Evolutionary conservation across 1,284 basidiomycete species (phyloP).

Genomic region (Microbotryum lychnidis-dioicae): DNA sequence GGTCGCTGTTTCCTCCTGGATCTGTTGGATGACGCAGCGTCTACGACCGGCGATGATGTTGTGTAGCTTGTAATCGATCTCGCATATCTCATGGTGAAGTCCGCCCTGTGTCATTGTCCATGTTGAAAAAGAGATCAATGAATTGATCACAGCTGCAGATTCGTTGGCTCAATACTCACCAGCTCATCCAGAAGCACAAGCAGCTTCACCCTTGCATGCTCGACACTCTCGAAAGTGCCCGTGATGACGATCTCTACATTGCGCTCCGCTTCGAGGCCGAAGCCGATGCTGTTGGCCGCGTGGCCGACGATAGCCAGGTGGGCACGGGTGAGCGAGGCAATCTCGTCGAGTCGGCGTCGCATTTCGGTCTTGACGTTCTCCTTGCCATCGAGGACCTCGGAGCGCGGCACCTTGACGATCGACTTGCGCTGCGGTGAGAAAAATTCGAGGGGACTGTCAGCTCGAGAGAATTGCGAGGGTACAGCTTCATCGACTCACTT

Average conservation of each 20-base stretch:
- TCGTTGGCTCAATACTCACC: slow-evolving; percentile 47
- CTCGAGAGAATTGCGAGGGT: not conserved
- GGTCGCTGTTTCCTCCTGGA: slow-evolving; percentile 94
- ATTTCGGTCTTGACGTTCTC: slow-evolving; percentile 82
- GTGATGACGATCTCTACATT: slow-evolving; percentile 86
- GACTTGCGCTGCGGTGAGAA: slow-evolving; percentile 56
- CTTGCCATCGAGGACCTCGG: slow-evolving; percentile 81
- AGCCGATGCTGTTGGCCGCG: slow-evolving; percentile 33
- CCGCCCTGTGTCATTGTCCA: slow-evolving; percentile 53
- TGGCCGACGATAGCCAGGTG: slow-evolving; percentile 66
- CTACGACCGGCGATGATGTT: slow-evolving; percentile 86
- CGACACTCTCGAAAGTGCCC: slow-evolving; percentile 76
- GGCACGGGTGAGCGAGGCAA: slow-evolving; percentile 76
- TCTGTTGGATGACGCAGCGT: slow-evolving; percentile 75
- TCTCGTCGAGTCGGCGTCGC: slow-evolving; percentile 77
- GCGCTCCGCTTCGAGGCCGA: slow-evolving; percentile 84
- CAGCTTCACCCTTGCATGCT: slow-evolving; percentile 78
- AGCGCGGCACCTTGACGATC: slow-evolving; percentile 78
- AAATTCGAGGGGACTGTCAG: not conserved
- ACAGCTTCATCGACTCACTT: slow-evolving; percentile 46
- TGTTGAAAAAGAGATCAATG: not conserved
- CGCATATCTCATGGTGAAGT: slow-evolving; percentile 77
- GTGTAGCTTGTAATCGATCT: slow-evolving; percentile 93
- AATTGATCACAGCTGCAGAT: not conserved
- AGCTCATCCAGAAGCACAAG: slow-evolving; percentile 92